phyloP scores from a whole-genome alignment of 2,329 filamentous ascomycete species.

The Coniosporium uncinatum region DNA sequence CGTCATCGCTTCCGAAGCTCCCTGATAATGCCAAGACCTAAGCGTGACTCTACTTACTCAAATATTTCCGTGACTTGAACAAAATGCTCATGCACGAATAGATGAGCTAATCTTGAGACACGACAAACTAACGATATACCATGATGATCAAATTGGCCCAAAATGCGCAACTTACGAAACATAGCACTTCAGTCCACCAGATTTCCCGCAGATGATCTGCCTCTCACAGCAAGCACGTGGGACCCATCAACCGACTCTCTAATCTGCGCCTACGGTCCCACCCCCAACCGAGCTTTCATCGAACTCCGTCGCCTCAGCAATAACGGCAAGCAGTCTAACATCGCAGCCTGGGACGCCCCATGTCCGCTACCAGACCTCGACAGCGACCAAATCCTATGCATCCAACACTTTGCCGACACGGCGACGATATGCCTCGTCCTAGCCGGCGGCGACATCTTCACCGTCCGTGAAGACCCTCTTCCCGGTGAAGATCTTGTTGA shows the following conservation, averaged over 20 bases:
- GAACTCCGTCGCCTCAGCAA: slow-evolving; percentile 56
- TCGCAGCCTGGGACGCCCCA: slow-evolving; percentile 87
- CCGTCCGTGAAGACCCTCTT: slow-evolving; percentile 68
- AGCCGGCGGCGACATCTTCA: slow-evolving; percentile 84
- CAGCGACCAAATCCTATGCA: slow-evolving; percentile 68
- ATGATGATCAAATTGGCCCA: too few species aligned
- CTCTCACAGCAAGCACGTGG: slow-evolving; percentile 78
- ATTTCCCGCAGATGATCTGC: slow-evolving; percentile 44
- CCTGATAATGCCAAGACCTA: too few species aligned
- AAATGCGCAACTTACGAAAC: slow-evolving; percentile 86
- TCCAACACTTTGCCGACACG: slow-evolving; percentile 84
- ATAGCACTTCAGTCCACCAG: slow-evolving; percentile 64
- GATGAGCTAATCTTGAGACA: too few species aligned
- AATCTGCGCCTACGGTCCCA: slow-evolving; percentile 82
- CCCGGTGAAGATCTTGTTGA: slow-evolving; percentile 76
- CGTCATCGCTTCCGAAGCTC: too few species aligned
- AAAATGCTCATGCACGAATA: too few species aligned
- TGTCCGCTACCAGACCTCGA: slow-evolving; percentile 71
- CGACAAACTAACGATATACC: too few species aligned
- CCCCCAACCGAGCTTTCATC: slow-evolving; percentile 61
- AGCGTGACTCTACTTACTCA: too few species aligned
- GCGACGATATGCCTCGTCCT: slow-evolving; percentile 76
- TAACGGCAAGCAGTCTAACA: slow-evolving; percentile 35
- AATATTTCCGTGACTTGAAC: too few species aligned
- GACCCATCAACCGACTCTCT: slow-evolving; percentile 73